phyloP scores from a whole-genome alignment of 768 basidiomycete genomes.

The Leccinum sublutescens region DNA sequence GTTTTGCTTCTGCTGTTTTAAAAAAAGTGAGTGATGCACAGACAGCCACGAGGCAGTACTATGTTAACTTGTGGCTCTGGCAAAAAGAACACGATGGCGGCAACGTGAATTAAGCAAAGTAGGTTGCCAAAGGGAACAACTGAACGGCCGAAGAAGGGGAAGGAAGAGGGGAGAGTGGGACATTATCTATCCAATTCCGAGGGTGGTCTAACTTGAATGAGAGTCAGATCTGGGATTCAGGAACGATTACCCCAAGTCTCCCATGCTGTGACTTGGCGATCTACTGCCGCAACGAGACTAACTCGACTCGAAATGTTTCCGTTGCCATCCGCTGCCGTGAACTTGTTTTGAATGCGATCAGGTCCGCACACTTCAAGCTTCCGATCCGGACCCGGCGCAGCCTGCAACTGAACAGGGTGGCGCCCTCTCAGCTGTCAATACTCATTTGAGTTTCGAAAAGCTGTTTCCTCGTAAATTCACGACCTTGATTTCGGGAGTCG shows the following conservation, averaged over 20 bases:
- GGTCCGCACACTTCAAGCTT: background rate
- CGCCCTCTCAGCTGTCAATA: background rate
- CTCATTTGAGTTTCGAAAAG: background rate
- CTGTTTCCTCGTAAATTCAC: background rate
- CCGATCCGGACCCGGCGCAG: conserved; percentile 13
- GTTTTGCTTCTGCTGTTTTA: conserved; percentile 14
- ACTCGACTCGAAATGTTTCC: background rate
- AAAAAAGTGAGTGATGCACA: conserved; percentile 8
- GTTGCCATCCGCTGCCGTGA: conserved; percentile 1
- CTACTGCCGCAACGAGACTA: conserved; percentile 14
- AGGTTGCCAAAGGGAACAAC: background rate
- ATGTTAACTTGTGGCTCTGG: conserved; percentile 6
- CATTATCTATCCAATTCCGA: conserved; percentile 14
- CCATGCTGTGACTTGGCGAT: conserved; percentile 9
- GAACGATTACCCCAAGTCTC: conserved; percentile 1
- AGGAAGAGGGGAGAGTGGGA: background rate
- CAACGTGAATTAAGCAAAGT: conserved; percentile 7
- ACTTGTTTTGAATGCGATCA: background rate
- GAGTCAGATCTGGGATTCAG: conserved; percentile 15
- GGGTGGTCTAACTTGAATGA: background rate
- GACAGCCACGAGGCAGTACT: conserved; percentile 17
- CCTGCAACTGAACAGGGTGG: background rate
- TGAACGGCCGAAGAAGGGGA: background rate
- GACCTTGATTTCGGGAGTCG: too few relatives aligned
- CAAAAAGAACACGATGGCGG: conserved; percentile 9